Evolutionary conservation across 257 asterid species (phyloP).

Genomic region (Linaria vulgaris): DNA sequence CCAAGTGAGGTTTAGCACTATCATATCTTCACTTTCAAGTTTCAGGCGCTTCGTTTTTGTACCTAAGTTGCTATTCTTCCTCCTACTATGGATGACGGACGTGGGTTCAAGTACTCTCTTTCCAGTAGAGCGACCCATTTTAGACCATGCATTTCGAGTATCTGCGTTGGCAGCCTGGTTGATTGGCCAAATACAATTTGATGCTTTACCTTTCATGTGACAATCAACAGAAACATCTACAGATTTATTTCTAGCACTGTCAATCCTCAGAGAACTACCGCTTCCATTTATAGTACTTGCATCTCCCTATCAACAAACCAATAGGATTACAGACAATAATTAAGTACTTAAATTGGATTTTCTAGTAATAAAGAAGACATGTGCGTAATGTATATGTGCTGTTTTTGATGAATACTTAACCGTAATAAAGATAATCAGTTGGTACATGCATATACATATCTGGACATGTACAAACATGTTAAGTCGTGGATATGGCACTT

Average conservation of each 20-base stretch:
- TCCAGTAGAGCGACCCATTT: conserved; percentile 36
- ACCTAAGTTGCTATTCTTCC: conserved; percentile 58
- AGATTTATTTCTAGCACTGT: conserved; percentile 37
- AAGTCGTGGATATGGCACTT: too few relatives aligned
- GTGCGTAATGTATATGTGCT: background rate
- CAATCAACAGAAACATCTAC: conserved; percentile 38
- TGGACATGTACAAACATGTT: background rate
- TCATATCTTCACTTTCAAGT: conserved; percentile 52
- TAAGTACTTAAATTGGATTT: conserved; percentile 11
- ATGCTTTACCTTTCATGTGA: conserved; percentile 38
- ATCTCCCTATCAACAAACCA: conserved; percentile 54
- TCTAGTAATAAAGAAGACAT: background rate
- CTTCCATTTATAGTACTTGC: conserved; percentile 44
- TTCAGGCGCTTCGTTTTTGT: conserved; percentile 60
- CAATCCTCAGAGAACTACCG: conserved; percentile 40
- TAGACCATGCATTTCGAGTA: conserved; percentile 33
- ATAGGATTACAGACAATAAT: conserved; percentile 3
- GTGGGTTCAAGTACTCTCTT: conserved; percentile 48
- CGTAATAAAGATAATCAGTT: background rate
- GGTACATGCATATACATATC: background rate
- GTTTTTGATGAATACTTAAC: background rate
- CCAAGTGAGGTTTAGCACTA: conserved; percentile 78
- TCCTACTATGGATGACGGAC: conserved; percentile 39
- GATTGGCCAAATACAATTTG: conserved; percentile 28
- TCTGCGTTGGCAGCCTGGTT: conserved; percentile 37